Percentiles rank a stretch among this genome's conserved stretches.
These are phyloP conservation scores for Lipomyces mesembrius DNA, from an alignment of 805 yeast species.

Conservation along the genomic window DNA sequence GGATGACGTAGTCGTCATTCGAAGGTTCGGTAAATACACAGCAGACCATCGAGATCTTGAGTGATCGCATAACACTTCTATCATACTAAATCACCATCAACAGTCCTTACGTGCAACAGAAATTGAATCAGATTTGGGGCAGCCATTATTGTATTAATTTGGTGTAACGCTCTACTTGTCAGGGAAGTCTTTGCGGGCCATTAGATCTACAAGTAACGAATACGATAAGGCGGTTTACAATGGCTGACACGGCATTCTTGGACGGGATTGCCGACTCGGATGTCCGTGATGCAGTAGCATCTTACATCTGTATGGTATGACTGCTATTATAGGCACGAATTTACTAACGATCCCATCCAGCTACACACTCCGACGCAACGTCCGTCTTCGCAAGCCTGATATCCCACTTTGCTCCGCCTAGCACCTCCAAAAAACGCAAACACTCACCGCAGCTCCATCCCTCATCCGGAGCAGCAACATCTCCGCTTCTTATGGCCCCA, in stretches of 20 bases:
- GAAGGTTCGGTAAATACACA: too few relatives aligned
- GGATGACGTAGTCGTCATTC: too few relatives aligned
- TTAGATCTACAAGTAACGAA: not conserved
- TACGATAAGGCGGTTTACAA: not conserved
- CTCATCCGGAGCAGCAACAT: not conserved
- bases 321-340: not conserved
- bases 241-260: not conserved
- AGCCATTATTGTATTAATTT: not conserved
- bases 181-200: not conserved
- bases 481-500: conserved; percentile 21
- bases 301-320: not conserved
- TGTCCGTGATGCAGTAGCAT: not conserved
- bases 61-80: too few relatives aligned
- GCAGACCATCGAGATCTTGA: too few relatives aligned
- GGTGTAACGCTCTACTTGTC: too few relatives aligned
- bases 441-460: not conserved
- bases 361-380: conserved; percentile 3
- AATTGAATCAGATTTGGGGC: not conserved
- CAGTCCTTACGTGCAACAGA: not conserved
- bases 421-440: conserved; percentile 5
- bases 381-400: not conserved
- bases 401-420: not conserved
- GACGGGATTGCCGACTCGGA: not conserved
- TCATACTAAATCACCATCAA: not conserved
- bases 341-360: not conserved